phyloP scores from a whole-genome alignment of 768 basidiomycete species.

The Pisolithus orientalis region DNA sequence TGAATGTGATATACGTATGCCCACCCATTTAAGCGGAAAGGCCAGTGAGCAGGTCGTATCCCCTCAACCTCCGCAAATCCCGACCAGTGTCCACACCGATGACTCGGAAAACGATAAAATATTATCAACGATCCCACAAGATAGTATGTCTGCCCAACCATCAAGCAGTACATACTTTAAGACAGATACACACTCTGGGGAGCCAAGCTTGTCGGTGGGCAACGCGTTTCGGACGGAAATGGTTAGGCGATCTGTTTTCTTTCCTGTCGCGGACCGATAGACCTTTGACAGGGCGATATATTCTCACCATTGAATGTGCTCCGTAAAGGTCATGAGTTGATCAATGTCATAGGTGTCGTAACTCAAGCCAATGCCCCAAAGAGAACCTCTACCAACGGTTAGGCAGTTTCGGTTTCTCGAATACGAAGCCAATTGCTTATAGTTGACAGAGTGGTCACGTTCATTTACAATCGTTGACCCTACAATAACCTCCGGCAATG shows the following conservation, averaged over 20 bases:
- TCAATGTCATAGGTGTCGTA: slow-evolving; percentile 30
- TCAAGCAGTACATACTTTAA: not conserved
- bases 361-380: slow-evolving; percentile 6
- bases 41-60: not conserved
- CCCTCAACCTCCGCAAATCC: not conserved
- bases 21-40: too few species aligned
- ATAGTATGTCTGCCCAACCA: not conserved
- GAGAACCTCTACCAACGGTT: slow-evolving; percentile 22
- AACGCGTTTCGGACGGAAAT: slow-evolving; percentile 17
- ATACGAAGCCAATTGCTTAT: not conserved
- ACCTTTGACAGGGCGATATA: slow-evolving; percentile 18
- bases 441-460: slow-evolving; percentile 38
- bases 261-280: not conserved
- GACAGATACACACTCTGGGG: not conserved
- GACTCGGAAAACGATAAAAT: not conserved
- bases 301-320: slow-evolving; percentile 16
- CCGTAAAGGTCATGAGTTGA: slow-evolving; percentile 7
- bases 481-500: slow-evolving; percentile 28
- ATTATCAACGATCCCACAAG: not conserved
- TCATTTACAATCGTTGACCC: slow-evolving; percentile 48
- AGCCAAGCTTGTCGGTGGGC: not conserved
- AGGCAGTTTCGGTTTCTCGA: slow-evolving; percentile 3
- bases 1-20: too few species aligned
- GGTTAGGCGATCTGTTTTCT: slow-evolving; percentile 10
- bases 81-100: not conserved